A percentile compares a stretch with the other conserved stretches of the same genome.
Evolutionary conservation across 768 basidiomycete species (phyloP).

Genomic region (Grammothele lineata): DNA sequence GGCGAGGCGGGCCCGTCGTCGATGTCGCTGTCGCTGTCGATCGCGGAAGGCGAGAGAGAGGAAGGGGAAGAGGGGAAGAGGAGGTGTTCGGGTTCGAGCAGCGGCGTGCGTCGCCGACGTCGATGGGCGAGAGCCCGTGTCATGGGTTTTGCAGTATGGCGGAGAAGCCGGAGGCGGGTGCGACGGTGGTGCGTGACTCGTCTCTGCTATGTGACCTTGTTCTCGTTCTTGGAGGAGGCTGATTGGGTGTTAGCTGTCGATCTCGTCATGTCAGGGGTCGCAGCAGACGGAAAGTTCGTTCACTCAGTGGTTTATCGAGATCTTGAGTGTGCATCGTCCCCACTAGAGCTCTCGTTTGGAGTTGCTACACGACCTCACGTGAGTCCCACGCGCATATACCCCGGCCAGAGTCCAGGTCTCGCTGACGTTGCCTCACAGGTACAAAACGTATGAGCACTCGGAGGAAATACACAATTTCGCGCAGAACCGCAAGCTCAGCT

Average conservation of each 20-base stretch:
- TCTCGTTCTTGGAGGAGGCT: background rate
- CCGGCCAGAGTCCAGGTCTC: background rate
- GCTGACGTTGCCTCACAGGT: background rate
- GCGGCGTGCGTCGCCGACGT: slow-evolving; percentile 15
- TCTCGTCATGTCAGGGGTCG: slow-evolving; percentile 21
- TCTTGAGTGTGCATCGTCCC: slow-evolving; percentile 3
- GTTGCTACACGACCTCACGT: slow-evolving; percentile 2
- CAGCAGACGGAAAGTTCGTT: slow-evolving; percentile 16
- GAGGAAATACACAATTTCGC: slow-evolving; percentile 5
- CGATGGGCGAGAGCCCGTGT: slow-evolving; percentile 12
- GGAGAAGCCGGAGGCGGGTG: background rate
- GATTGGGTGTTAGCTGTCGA: background rate
- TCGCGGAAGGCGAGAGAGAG: background rate
- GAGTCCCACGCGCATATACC: background rate
- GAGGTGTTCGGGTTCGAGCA: slow-evolving; percentile 2
- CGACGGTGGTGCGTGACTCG: slow-evolving; percentile 6
- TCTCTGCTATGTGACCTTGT: background rate
- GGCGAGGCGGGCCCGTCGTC: background rate
- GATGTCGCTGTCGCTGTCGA: too few relatives aligned
- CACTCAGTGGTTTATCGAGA: slow-evolving; percentile 8
- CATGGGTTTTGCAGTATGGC: slow-evolving; percentile 17
- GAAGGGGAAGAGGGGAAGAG: too few relatives aligned
- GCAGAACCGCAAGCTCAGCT: slow-evolving; percentile 2
- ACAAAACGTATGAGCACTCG: slow-evolving; percentile 4
- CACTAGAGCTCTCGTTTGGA: background rate